Evolutionary conservation across 768 basidiomycete species (phyloP), one percentile per base, ranked within the genome.

Genomic region (Udeniomyces megalosporus): DNA sequence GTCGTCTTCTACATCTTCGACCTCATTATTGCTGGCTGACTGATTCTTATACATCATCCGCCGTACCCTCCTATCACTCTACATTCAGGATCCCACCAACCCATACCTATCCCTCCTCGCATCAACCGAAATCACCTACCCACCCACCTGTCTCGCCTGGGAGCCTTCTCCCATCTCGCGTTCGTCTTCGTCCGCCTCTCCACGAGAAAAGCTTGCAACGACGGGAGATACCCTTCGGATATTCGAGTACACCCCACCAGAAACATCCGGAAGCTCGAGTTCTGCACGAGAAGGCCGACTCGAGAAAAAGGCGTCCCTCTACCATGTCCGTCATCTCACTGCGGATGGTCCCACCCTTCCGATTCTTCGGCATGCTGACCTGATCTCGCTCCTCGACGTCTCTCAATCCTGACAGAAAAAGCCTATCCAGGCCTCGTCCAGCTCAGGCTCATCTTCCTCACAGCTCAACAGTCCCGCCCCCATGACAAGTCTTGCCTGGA

Each of bases 401-500:
- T 5, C 45, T 26, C 29, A 68, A 84, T 83, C 84, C 93, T 82
- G 86, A 86, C 49, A 96, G 96, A 78, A 83, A 88, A 58, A 63
- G 34, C 47, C 55, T 2, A 50, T 57, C 8, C 89, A 92, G 69
- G 84, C 79, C 67, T 82, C 85, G 69, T 58, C 62, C 6, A 38
- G 48, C 10, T 29, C 62, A 44, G 28, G 55, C 7, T 56, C 54
- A 5, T 50, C 51, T 1, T 26, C 35, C 2, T 11, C 28, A 24
- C 44, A 31, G 42, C 52, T 57, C 34, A 63, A 63, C 49, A 81
- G 81, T 51, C 83, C 82, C 32, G 91, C 95, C 3, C 95, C 95
- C 1, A 75, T 97, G 66, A 99, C 95, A 14, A 89, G 85, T 72
- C 95, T 99, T 75, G 91, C 91, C 0, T 99, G 95, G 95, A 96